A percentile compares a stretch with the other conserved stretches of the same genome.
Evolutionary conservation across 2,329 filamentous ascomycete genomes (phyloP).

Genomic region (Plenodomus lindquistii): DNA sequence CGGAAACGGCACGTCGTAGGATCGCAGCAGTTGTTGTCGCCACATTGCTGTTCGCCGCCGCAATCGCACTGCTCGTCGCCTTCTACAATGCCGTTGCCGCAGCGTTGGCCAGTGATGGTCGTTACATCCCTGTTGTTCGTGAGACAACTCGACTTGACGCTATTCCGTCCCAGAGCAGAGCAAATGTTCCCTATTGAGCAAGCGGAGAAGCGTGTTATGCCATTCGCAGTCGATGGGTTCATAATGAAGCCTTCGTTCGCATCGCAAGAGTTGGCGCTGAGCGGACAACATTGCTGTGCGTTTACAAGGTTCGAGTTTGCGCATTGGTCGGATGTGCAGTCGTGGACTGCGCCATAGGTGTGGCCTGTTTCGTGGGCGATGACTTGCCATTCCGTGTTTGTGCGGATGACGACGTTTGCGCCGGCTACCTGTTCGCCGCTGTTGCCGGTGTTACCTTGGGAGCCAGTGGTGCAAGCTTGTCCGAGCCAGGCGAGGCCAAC

Average conservation of each 20-base stretch:
- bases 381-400: slow-evolving; percentile 87
- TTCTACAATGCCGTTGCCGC: slow-evolving; percentile 97
- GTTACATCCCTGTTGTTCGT: slow-evolving; percentile 82
- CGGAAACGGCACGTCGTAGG: slow-evolving; percentile 85
- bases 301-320: slow-evolving; percentile 61
- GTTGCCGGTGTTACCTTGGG: slow-evolving; percentile 50
- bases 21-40: slow-evolving; percentile 79
- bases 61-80: slow-evolving; percentile 94
- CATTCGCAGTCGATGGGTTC: slow-evolving; percentile 82
- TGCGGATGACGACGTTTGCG: slow-evolving; percentile 87
- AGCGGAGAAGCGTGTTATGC: slow-evolving; percentile 79
- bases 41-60: slow-evolving; percentile 74
- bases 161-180: slow-evolving; percentile 76
- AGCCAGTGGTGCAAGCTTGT: slow-evolving; percentile 72
- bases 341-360: slow-evolving; percentile 94
- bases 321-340: slow-evolving; percentile 76
- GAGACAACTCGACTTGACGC: slow-evolving; percentile 76
- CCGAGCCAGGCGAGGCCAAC: slow-evolving; percentile 94
- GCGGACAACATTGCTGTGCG: slow-evolving; percentile 77
- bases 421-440: slow-evolving; percentile 75
- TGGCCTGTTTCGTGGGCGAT: slow-evolving; percentile 94
- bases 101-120: slow-evolving; percentile 81
- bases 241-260: slow-evolving; percentile 85
- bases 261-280: slow-evolving; percentile 69
- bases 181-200: slow-evolving; percentile 95